phyloP scores from a whole-genome alignment of 176 grass and related monocot species.

The Echinochloa phyllopogon region DNA sequence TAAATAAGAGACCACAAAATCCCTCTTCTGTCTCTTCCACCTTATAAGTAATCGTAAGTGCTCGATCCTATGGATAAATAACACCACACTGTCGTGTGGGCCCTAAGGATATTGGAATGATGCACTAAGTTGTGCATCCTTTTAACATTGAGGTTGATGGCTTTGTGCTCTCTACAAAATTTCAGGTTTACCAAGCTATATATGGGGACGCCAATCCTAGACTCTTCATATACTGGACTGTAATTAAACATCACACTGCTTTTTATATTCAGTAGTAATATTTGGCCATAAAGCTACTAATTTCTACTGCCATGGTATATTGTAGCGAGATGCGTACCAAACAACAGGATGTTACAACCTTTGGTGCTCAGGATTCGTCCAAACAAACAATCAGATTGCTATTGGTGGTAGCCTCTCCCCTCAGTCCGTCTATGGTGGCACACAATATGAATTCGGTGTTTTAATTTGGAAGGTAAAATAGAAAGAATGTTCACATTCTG shows the following conservation, averaged over 20 bases:
- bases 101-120: no score
- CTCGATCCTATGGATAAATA: no score
- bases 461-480: slow-evolving; percentile 77
- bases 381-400: slow-evolving; percentile 82
- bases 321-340: slow-evolving; percentile 85
- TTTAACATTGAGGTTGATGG: slow-evolving; percentile 26
- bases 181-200: slow-evolving; percentile 74
- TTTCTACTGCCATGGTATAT: slow-evolving; percentile 34
- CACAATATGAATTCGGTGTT: slow-evolving; percentile 79
- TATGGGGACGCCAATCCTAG: slow-evolving; percentile 79
- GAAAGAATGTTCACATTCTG: slow-evolving; percentile 32
- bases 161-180: slow-evolving; percentile 30
- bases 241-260: slow-evolving; percentile 44
- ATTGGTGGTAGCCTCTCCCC: slow-evolving; percentile 81
- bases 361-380: slow-evolving; percentile 77
- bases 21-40: no score
- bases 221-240: slow-evolving; percentile 84
- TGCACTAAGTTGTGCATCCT: neutral
- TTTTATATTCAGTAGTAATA: neutral
- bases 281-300: slow-evolving; percentile 4
- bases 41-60: no score
- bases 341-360: slow-evolving; percentile 87
- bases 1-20: no score
- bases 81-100: no score
- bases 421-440: slow-evolving; percentile 63